Base-by-base conservation (phyloP, 208 protist genomes). In the Leishmania tropica region DNA sequence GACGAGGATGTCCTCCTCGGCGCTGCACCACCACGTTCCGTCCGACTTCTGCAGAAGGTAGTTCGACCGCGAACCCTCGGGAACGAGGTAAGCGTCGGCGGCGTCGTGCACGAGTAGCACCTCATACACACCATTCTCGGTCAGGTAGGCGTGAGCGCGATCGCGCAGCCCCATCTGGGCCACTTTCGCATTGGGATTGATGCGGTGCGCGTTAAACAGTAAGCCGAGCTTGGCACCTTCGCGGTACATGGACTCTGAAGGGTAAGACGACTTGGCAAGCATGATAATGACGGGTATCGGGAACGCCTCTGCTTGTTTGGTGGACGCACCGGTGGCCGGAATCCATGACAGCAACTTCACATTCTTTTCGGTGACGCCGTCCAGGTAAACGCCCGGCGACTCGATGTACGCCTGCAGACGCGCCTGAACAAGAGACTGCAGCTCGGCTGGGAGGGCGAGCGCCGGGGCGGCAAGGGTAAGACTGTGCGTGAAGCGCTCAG, bases 1-100 rank as follows among this genome's bases (percentile, higher is more conserved):
- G 60, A 94, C 60, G 11, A 97, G 83, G 81, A 97, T 96, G 76
- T 96, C 88, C 72, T 90, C 83, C 78, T 92, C 83, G 17, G 79
- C 79, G 17, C 92, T 96, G 81, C 92, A 95, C 75, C 88, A 85
- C 56, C 94, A 75, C 60, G 76, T 60, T 45, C 84, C 85, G 28
- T 93, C 86, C 4, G 64, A 37, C 45, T 79, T 88, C 60, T 92
- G 70, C 35, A 97, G 56, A 48, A 97, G 78, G 80, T 94, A 97
- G 81, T 96, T 97, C 13, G 94, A 96, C 58, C 92, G 92, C 37
- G 94, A 95, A 1, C 94, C 92, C 81, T 97, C 94, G 24, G 94
- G 91, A 3, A 97, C 87, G 21, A 95, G 85, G 79, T 84, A 97
- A 28, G 85, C 64, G 65, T 89, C 82, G 21, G 67, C 81, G 28